Percentiles rank a stretch among this genome's conserved stretches.
Conservation (phyloP, 805 yeast genomes). For the Starmerella bombicola region DNA sequence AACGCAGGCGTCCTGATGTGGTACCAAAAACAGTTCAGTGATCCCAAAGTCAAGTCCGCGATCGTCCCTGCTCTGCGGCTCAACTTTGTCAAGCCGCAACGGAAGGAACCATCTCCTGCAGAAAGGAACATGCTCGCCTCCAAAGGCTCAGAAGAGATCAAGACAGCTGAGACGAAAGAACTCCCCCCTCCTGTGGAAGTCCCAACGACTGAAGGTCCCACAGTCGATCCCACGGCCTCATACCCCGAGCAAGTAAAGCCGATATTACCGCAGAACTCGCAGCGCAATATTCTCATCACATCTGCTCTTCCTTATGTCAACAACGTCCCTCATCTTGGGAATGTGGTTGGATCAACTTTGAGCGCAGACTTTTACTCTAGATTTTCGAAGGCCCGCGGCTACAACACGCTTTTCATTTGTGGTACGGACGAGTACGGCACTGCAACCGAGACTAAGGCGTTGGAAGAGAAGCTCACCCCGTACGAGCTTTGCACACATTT, state of each 20-base stretch:
- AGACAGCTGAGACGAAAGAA: conserved; percentile 28
- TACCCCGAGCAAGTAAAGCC: conserved; percentile 22
- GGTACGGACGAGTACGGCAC: conserved; percentile 99
- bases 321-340: conserved; percentile 97
- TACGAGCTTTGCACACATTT: conserved; percentile 82
- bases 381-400: conserved; percentile 77
- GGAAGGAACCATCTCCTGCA: conserved; percentile 4
- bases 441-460: conserved; percentile 96
- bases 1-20: conserved; percentile 26
- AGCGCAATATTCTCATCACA: conserved; percentile 76
- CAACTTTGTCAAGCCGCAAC: conserved; percentile 17
- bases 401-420: conserved; percentile 74
- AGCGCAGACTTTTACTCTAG: conserved; percentile 90
- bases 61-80: conserved; percentile 18
- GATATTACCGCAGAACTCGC: conserved; percentile 54
- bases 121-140: not conserved
- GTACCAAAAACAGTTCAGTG: conserved; percentile 27
- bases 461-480: conserved; percentile 87
- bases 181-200: conserved; percentile 25
- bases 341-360: conserved; percentile 87
- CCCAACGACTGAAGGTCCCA: conserved; percentile 11
- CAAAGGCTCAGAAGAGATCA: not conserved
- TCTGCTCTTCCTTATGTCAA: conserved; percentile 97
- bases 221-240: conserved; percentile 9
- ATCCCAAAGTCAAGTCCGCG: conserved; percentile 24